Evolutionary conservation across 768 basidiomycete genomes (phyloP), one percentile per base, ranked within the genome.

Genomic region (Phylloporus rhodoxanthus): DNA sequence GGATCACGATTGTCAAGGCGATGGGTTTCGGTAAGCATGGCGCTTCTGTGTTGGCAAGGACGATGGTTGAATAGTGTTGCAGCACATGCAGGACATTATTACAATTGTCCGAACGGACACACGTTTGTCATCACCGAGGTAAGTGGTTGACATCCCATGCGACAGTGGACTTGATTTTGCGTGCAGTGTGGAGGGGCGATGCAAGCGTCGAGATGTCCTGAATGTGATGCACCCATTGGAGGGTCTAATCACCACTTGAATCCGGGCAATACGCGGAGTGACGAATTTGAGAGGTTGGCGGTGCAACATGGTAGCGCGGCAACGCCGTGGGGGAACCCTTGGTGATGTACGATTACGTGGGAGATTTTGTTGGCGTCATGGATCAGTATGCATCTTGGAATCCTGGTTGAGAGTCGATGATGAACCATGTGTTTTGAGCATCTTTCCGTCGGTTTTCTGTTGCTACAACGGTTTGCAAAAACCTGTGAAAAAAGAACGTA

Each of bases 121-220:
- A 70, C 75, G 0, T 85, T 79, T 48, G 76, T 80, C 2, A 84
- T 85, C 29, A 65, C 60, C 0, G 76, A 83, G 61, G 80, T 84
- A 49, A 32, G 37, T 56, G 45, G 13, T 13, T 34, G 43, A 6
- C 37, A 2, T 13, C 30, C 5, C 13, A n/a, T 17, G n/a, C 8
- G 19, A 11, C 8, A 1, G 9, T 14, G n/a, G 50, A 19, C 49
- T 53, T 8, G 13, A 52, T 37, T n/a, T 20, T 38, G 15, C 28
- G 29, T 17, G 23, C 50, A 84, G 80, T 84, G 81, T 45, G 82
- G 81, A 15, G 80, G 79, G 1, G 82, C 81, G 0, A 76, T 71
- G 70, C 17, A 77, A 55, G 51, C 38, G 1, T 61, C 75, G 5
- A 56, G 23, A 8, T 85, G 84, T 50, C 79, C 82, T 0, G 83